These are phyloP conservation scores for Leccinum longicurvipes DNA, from an alignment of 768 basidiomycete genomes.

Conservation along the genomic window DNA sequence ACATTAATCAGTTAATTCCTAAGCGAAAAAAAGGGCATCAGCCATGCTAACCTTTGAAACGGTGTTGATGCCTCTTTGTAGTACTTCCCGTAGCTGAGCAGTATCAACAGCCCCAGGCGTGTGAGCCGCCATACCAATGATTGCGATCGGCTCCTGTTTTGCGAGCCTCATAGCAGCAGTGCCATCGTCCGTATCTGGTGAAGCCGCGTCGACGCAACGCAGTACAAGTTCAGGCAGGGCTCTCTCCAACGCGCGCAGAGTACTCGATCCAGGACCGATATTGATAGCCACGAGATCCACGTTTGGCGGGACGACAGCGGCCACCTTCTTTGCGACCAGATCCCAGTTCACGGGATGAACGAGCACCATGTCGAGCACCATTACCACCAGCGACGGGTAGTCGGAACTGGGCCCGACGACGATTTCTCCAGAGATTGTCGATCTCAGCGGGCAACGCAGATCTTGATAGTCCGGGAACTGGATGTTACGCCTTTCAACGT, in stretches of 20 bases:
- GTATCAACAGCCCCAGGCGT: slow-evolving; percentile 48
- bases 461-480: slow-evolving; percentile 48
- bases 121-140: slow-evolving; percentile 67
- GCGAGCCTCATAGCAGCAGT: neutral
- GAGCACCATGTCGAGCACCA: slow-evolving; percentile 41
- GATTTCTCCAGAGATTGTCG: slow-evolving; percentile 41
- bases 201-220: slow-evolving; percentile 15
- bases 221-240: slow-evolving; percentile 24
- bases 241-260: slow-evolving; percentile 39
- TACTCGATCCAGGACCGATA: slow-evolving; percentile 45
- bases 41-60: slow-evolving; percentile 46
- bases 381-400: slow-evolving; percentile 34
- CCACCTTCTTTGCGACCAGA: slow-evolving; percentile 34
- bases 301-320: slow-evolving; percentile 10
- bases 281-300: slow-evolving; percentile 40
- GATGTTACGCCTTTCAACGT: slow-evolving; percentile 43
- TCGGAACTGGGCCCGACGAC: slow-evolving; percentile 21
- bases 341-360: slow-evolving; percentile 54
- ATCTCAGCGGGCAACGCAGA: slow-evolving; percentile 47
- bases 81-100: slow-evolving; percentile 54
- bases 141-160: slow-evolving; percentile 56
- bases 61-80: slow-evolving; percentile 55
- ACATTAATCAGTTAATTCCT: neutral
- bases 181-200: neutral
- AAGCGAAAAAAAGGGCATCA: neutral